Conservation (phyloP, 345 rosid genomes). For the Conringia planisiliqua region DNA sequence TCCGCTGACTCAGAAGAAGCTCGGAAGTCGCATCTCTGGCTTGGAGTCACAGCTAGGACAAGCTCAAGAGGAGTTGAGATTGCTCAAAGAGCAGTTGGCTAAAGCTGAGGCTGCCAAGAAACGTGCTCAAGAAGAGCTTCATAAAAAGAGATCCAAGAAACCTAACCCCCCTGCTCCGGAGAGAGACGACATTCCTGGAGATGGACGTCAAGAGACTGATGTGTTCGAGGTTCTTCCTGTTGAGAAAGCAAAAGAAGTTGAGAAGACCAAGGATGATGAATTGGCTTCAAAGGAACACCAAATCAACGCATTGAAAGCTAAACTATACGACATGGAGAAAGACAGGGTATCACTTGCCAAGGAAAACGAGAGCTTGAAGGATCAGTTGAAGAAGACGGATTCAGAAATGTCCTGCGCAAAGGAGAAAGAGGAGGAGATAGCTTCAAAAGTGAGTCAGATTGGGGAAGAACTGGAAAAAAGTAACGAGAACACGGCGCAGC, state of each 20-base stretch:
- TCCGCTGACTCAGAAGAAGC: conserved; percentile 63
- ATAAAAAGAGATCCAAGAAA: conserved; percentile 51
- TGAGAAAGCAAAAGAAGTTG: conserved; percentile 20
- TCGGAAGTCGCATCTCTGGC: conserved; percentile 76
- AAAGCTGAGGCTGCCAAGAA: conserved; percentile 80
- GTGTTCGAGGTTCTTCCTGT: conserved; percentile 55
- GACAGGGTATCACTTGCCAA: conserved; percentile 33
- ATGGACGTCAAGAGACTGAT: conserved; percentile 52
- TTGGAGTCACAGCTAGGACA: conserved; percentile 86
- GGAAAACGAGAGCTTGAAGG: conserved; percentile 57
- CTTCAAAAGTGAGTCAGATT: conserved; percentile 38
- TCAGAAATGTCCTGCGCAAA: conserved; percentile 35
- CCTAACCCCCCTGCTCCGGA: conserved; percentile 14
- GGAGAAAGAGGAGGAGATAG: conserved; percentile 50
- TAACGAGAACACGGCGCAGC: conserved; percentile 33
- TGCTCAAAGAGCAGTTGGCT: conserved; percentile 63
- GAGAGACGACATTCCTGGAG: conserved; percentile 39
- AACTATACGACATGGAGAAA: conserved; percentile 54
- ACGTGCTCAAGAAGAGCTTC: conserved; percentile 58
- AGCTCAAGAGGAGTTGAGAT: conserved; percentile 78
- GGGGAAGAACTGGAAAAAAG: conserved; percentile 57
- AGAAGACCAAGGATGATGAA: conserved; percentile 7
- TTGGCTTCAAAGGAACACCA: conserved; percentile 42
- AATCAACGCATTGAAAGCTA: conserved; percentile 47
- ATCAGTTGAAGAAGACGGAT: conserved; percentile 45